These are phyloP conservation scores for Vararia minispora DNA, from an alignment of 768 basidiomycete genomes.

Conservation along the genomic window DNA sequence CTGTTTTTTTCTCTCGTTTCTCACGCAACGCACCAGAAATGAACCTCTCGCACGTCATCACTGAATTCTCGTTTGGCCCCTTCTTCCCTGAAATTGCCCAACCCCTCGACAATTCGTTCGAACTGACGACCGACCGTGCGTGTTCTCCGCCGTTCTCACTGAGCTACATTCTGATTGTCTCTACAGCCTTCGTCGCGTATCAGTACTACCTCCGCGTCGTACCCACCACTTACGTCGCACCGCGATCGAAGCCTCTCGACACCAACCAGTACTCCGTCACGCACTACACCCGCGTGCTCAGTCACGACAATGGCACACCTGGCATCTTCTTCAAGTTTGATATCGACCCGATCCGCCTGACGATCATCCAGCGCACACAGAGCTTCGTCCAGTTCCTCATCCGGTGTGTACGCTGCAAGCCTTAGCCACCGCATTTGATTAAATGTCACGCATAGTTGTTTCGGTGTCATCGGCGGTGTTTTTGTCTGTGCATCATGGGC, in stretches of 20 bases:
- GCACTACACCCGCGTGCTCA: conserved; percentile 71
- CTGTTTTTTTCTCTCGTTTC: neutral
- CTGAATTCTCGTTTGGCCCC: conserved; percentile 94
- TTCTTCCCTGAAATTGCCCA: conserved; percentile 94
- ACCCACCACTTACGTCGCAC: conserved; percentile 84
- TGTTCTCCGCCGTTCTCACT: conserved; percentile 13
- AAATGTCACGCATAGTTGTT: conserved; percentile 31
- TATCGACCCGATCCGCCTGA: conserved; percentile 79
- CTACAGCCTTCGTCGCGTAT: conserved; percentile 74
- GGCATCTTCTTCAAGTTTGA: conserved; percentile 99
- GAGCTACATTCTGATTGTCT: conserved; percentile 1
- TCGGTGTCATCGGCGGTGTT: conserved; percentile 90
- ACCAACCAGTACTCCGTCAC: conserved; percentile 93
- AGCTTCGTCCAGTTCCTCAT: conserved; percentile 73
- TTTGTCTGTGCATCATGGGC: conserved; percentile 63
- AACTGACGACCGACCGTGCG: conserved; percentile 59
- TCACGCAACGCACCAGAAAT: conserved; percentile 43
- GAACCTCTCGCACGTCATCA: conserved; percentile 95
- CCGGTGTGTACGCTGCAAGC: conserved; percentile 24
- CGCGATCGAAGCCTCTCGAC: conserved; percentile 47
- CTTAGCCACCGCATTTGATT: neutral
- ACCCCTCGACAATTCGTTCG: conserved; percentile 86
- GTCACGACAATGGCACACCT: conserved; percentile 71
- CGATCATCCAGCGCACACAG: conserved; percentile 83
- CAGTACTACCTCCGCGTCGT: conserved; percentile 96